Base-by-base conservation (phyloP, 768 basidiomycete genomes). In the Phanerochaete sordida region DNA sequence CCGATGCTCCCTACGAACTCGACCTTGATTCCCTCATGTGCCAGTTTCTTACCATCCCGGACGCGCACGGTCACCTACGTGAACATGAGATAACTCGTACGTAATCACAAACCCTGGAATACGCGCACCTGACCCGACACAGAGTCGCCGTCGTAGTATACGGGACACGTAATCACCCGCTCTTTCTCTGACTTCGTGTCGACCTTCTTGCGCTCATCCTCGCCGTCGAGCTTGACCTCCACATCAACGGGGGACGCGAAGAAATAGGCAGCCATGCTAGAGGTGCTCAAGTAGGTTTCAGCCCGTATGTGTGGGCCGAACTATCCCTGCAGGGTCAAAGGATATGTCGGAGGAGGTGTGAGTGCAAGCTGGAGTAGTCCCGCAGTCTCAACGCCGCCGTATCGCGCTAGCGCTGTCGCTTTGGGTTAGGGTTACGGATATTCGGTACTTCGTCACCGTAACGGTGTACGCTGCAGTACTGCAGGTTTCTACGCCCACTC, bases 1-100 rank as follows among this genome's bases (percentile, higher is more conserved):
- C 96, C 96, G 69, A 98, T 98, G 68, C 88, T 93, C 30, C 97
- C 95, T 27, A 95, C 90, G 69, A 99, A 95, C 75, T 98, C 95
- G 46, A 99, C 91, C 74, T 98, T 95, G 72, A 99, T 95, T 2
- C 96, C 96, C 33, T 98, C 95, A 69, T 98, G 97, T 21, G 88
- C 81, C 62, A 96, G 79, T 73, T 89, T 93, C 85, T 97, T 98
- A 23, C 96, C 96, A 70, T 98, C 97, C 50, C 94, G 84, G 6
- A 95, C 88, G 26, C 93, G 86, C 64, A 98, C 87, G 15, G 86
- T 81, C 4, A 93, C 88, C 93, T 95, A 46, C 23, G 21, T 31
- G 26, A 45, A n/a, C n/a, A n/a, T n/a, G n/a, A n/a, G n/a, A n/a
- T n/a, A n/a, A n/a, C n/a, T n/a, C n/a, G 19, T 13, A 8, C 6